A percentile compares a stretch with the other conserved stretches of the same genome.
Conservation (phyloP, 176 grass and related monocot genomes). For the Pontederia paniculata region DNA sequence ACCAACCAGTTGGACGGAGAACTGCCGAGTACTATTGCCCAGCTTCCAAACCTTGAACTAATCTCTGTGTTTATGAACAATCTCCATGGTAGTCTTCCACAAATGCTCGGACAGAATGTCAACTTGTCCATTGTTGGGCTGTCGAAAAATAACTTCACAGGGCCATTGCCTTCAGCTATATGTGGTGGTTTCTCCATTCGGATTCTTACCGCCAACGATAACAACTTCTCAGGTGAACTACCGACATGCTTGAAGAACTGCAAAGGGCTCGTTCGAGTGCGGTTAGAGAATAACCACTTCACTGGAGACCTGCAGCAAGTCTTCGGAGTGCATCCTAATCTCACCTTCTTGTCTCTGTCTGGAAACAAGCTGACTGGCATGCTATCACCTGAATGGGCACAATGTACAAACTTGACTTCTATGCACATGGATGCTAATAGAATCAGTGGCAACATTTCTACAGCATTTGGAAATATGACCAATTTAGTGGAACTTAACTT, state of each 20-base stretch:
- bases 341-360: conserved; percentile 42
- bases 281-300: conserved; percentile 38
- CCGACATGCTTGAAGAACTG: conserved; percentile 52
- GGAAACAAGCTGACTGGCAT: conserved; percentile 37
- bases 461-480: conserved; percentile 11
- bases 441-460: conserved; percentile 48
- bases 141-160: conserved; percentile 41
- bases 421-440: conserved; percentile 47
- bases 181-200: conserved; percentile 31
- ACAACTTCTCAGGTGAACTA: conserved; percentile 34
- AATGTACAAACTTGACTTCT: conserved; percentile 30
- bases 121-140: conserved; percentile 18
- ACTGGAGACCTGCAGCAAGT: conserved; percentile 40
- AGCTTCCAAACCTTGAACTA: conserved; percentile 25
- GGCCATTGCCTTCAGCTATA: conserved; percentile 36
- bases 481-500: conserved; percentile 42
- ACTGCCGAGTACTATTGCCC: conserved; percentile 30
- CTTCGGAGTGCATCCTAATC: conserved; percentile 42
- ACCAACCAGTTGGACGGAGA: conserved; percentile 54
- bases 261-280: conserved; percentile 25
- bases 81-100: conserved; percentile 39
- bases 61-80: conserved; percentile 36
- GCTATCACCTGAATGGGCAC: conserved; percentile 34
- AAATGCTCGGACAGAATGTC: conserved; percentile 36
- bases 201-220: conserved; percentile 20